Evolutionary conservation across 139 green algal genomes (phyloP), one percentile per base, ranked within the genome.

Genomic region (Coelastrella sp.): DNA sequence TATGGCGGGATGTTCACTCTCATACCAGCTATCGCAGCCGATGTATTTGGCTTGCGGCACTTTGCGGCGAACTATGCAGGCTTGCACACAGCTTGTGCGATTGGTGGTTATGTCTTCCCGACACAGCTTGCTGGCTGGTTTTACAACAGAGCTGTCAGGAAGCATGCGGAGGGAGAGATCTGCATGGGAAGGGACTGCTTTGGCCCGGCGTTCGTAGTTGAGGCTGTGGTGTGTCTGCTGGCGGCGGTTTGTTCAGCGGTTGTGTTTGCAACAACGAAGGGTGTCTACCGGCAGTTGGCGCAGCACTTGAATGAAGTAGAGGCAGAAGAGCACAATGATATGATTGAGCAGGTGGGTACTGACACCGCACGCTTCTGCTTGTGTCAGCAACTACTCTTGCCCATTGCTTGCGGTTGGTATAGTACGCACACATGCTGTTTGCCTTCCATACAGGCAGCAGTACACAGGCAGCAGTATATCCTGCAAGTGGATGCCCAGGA

Each of bases 1-100:
- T 98, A 97, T 90, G 97, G 97, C 5, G 92, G 85, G 11, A 91
- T 96, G 89, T 98, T 95, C 95, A 91, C 89, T 20, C 91, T 98
- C 11, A 93, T 98, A 47, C 95, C 96, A 3, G 92, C 94, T 8
- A 93, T 97, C 6, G 88, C 95, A 16, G 58, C 73, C 56, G 95
- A 97, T 58, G 47, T 97, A 57, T 97, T 96, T 76, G 86, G 95
- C 16, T 86, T 97, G 5, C 88, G 88, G 73, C 71, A 95, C 92
- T 97, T 97, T 88, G 95, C 87, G 20, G 87, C 89, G 76, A 86
- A 54, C 5, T 86, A 86, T 60, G 54, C 80, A 13, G 80, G 80
- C 7, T 47, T 86, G 60, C 80, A 86, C 23, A 86, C 80, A 13
- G 80, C 80, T 3, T 86, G 80, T 76, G 80, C 60, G 8, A n/a